These are phyloP conservation scores for Cetraspora pellucida DNA, from an alignment of 192 early-diverging fungal species.

Conservation along the genomic window DNA sequence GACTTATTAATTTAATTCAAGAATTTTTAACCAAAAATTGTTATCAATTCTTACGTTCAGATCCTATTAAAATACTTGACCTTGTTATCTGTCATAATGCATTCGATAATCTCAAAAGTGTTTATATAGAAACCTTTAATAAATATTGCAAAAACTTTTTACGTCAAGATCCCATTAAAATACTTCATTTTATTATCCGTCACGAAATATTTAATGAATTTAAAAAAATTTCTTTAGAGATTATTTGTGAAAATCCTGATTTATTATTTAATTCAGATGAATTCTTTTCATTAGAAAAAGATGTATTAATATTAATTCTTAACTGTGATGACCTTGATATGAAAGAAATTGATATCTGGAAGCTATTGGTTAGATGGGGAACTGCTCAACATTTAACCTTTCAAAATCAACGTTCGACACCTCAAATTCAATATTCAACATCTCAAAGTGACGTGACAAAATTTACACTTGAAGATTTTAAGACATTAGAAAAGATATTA, in stretches of 20 bases:
- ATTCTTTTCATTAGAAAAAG: not conserved
- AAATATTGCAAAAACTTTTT: not conserved
- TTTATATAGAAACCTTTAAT: not conserved
- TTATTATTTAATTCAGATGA: not conserved
- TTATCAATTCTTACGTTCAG: too few species aligned
- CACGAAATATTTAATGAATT: not conserved
- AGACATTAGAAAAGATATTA: not conserved
- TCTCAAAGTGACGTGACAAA: not conserved
- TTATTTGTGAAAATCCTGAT: not conserved
- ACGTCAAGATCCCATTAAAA: not conserved
- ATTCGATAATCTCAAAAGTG: too few species aligned
- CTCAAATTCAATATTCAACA: too few species aligned
- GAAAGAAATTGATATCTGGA: not conserved
- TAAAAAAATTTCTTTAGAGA: not conserved
- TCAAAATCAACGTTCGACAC: too few species aligned
- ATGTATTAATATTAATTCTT: not conserved
- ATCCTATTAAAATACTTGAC: too few species aligned
- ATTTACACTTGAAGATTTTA: conserved; percentile 1
- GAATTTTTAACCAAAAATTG: too few species aligned
- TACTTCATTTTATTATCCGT: not conserved
- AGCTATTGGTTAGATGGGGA: not conserved
- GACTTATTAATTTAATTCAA: too few species aligned
- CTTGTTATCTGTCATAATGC: too few species aligned
- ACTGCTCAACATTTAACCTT: not conserved
- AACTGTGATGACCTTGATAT: not conserved